A percentile compares a stretch with the other conserved stretches of the same genome.
These are phyloP conservation scores for Myxozyma vanderwaltii DNA, from an alignment of 805 yeast genomes.

Conservation along the genomic window DNA sequence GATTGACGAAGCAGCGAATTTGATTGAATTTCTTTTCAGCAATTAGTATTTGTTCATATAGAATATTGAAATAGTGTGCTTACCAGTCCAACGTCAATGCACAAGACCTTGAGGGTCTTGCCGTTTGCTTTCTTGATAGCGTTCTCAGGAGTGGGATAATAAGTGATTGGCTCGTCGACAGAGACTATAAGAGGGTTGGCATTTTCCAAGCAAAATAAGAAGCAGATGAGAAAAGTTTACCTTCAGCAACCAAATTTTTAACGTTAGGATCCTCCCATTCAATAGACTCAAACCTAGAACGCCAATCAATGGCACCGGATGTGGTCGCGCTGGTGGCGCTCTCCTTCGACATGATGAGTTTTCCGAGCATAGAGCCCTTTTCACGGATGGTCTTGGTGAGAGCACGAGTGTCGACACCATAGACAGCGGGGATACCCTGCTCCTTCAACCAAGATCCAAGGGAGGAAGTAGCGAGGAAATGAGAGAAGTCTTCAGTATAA, in stretches of 20 bases:
- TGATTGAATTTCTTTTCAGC: conserved; percentile 72
- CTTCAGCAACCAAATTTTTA: conserved; percentile 82
- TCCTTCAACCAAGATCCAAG: conserved; percentile 91
- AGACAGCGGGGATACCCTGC: conserved; percentile 91
- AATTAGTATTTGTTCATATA: neutral
- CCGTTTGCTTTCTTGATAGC: conserved; percentile 68
- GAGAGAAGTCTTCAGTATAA: conserved; percentile 95
- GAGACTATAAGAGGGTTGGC: conserved; percentile 55
- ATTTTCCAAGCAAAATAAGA: neutral
- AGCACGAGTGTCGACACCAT: conserved; percentile 96
- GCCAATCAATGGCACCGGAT: conserved; percentile 56
- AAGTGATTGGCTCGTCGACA: conserved; percentile 69
- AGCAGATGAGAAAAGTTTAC: neutral
- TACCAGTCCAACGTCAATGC: conserved; percentile 92
- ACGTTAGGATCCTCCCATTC: conserved; percentile 94
- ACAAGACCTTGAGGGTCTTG: conserved; percentile 75
- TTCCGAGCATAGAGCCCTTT: conserved; percentile 89
- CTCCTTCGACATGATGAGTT: conserved; percentile 63
- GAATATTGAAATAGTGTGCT: neutral
- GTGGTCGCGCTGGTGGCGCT: conserved; percentile 35
- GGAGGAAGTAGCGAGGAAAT: conserved; percentile 87
- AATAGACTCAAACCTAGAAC: conserved; percentile 64
- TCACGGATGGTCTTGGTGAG: conserved; percentile 91
- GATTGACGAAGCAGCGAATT: conserved; percentile 90
- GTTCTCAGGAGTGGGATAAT: conserved; percentile 63